Conservation (phyloP, 345 rosid species). For the Gossypium thurberi region DNA sequence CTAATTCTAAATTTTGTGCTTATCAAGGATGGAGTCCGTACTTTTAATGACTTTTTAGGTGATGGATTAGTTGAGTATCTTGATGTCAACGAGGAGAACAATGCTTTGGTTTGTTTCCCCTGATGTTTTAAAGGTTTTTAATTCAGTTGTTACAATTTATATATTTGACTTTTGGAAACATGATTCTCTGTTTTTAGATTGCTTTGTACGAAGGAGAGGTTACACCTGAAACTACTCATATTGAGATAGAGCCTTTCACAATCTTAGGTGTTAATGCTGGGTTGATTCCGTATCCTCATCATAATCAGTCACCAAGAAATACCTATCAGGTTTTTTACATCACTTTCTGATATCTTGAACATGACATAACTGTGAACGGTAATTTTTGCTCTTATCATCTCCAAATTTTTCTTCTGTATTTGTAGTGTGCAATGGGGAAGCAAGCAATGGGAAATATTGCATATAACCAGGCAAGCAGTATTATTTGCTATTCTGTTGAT, state of each 20-base stretch:
- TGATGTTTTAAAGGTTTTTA: slow-evolving; percentile 9
- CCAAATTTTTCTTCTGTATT: background rate
- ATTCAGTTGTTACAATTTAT: slow-evolving; percentile 1
- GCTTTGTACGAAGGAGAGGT: slow-evolving; percentile 84
- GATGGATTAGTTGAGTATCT: slow-evolving; percentile 91
- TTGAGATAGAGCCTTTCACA: slow-evolving; percentile 95
- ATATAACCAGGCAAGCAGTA: slow-evolving; percentile 70
- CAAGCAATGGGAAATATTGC: slow-evolving; percentile 99
- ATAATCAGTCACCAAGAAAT: slow-evolving; percentile 97
- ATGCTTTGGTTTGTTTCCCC: slow-evolving; percentile 63
- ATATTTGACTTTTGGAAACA: slow-evolving; percentile 11
- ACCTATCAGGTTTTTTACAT: slow-evolving; percentile 38
- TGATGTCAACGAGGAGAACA: slow-evolving; percentile 97
- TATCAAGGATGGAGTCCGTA: slow-evolving; percentile 72
- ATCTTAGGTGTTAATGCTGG: slow-evolving; percentile 96
- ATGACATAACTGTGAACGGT: no score
- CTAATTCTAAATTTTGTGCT: slow-evolving; percentile 19
- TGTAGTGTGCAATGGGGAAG: slow-evolving; percentile 98
- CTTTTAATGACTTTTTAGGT: slow-evolving; percentile 81
- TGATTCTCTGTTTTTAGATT: slow-evolving; percentile 44
- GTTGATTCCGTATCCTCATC: slow-evolving; percentile 93
- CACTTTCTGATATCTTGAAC: no score
- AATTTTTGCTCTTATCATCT: background rate
- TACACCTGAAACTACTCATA: slow-evolving; percentile 69
- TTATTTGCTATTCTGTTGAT: slow-evolving; percentile 1